Conservation (phyloP, 306 rosid genomes). For the Abrus pulchellus region DNA sequence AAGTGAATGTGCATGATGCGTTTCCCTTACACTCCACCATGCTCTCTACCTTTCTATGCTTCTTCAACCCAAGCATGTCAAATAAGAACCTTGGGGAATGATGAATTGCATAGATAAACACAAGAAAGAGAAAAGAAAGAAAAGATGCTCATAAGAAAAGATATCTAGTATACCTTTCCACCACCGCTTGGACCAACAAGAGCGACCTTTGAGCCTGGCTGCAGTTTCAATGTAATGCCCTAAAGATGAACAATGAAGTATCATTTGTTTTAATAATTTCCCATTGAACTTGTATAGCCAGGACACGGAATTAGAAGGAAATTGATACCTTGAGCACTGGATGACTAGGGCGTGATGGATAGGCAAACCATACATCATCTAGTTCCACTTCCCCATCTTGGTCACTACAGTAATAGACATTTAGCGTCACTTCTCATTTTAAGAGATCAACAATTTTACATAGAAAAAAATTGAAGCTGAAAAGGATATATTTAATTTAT, state of each 20-base stretch:
- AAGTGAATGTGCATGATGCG: constrained; percentile 7
- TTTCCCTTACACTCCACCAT: constrained; percentile 26
- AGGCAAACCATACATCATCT: constrained; percentile 87
- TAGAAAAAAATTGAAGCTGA: constrained; percentile 23
- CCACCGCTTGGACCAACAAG: constrained; percentile 97
- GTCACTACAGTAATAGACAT: constrained; percentile 63
- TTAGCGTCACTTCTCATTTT: constrained; percentile 35
- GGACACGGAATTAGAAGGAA: constrained; percentile 38
- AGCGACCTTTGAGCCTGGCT: constrained; percentile 83
- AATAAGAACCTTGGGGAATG: constrained; percentile 33
- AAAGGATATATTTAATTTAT: constrained; percentile 7
- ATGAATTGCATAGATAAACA: constrained; percentile 33
- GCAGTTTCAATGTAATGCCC: constrained; percentile 81
- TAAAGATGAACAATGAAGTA: constrained; percentile 45
- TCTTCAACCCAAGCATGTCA: constrained; percentile 41
- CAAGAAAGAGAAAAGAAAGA: neutral
- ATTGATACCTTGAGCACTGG: constrained; percentile 73
- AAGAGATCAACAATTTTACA: constrained; percentile 1
- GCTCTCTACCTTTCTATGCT: constrained; percentile 17
- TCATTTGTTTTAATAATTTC: constrained; percentile 17
- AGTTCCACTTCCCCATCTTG: constrained; percentile 83
- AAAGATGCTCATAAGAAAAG: constrained; percentile 20
- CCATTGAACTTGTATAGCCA: constrained; percentile 18
- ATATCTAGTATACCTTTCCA: constrained; percentile 67
- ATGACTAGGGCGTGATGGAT: constrained; percentile 86